Base-by-base conservation (phyloP, 352 stramenopile species). In the Globisporangium canariense region DNA sequence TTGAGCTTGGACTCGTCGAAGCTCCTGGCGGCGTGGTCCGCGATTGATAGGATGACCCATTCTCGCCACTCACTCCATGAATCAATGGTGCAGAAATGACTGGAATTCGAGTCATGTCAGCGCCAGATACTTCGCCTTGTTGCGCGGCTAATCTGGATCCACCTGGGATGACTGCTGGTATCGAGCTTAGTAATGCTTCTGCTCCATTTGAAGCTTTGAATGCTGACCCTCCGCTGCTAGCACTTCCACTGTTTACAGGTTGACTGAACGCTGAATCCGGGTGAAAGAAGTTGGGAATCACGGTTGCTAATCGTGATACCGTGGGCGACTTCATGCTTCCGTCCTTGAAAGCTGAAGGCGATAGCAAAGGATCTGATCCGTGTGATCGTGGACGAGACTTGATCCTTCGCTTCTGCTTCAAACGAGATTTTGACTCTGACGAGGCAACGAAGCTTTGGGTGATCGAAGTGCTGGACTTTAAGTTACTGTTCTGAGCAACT, bases 201-300 rank as follows among this genome's bases (percentile, higher is more conserved):
- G 38, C 18, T n/a, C 46, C 57, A 16, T 30, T 38, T 45, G 46
- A 30, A 47, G 49, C 45, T 49, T 47, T 43, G 36, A 58, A 49
- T 38, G 20, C 58, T 32, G 43, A 41, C 36, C 52, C 60, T 34
- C 51, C 60, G 30, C 25, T 40, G 14, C 16, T 60, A 16, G 38
- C 45, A 4, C 38, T 40, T 5, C 18, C 32, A 30, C 49, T 57
- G 38, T 46, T 43, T 13, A 47, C n/a, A 36, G 56, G 38, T 20
- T 58, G 36, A 14, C 32, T 22, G 13, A 34, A 58, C 6, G 47
- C n/a, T 41, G 47, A 58, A 34, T 86, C 77, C 0, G 70, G 69
- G 51, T 81, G 62, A n/a, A 86, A 86, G 14, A 86, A 74, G 14
- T 81, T 86, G 10, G 65, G 65, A 22, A 70, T 66, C 1, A 70